Base-by-base conservation (phyloP, 2,329 filamentous ascomycete genomes). In the Teratosphaeria gauchensis region DNA sequence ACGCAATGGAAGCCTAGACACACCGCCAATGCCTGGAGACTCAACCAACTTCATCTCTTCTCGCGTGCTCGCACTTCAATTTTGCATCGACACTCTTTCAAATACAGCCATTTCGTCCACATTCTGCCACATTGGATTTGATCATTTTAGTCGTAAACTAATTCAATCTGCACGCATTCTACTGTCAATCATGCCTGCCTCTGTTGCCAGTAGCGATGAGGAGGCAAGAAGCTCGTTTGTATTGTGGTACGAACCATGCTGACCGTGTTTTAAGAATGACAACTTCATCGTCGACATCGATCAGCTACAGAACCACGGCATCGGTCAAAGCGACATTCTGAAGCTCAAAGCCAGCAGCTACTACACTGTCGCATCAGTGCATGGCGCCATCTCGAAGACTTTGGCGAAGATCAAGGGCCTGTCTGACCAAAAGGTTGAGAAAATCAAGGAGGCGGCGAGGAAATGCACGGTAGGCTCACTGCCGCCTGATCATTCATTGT, bases 361-460 rank as follows among this genome's bases (percentile, higher is more conserved):
- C 68, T 82, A 82, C 71, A 88, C 85, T 9, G 78, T 88, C 65
- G 80, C 82, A 58, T 83, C 81, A 52, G 82, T 87, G 38, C 79
- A 84, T 63, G 76, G 78, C 16, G 81, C 82, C 16, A 85, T 83
- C 51, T 79, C 82, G 56, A 82, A 80, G 65, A 82, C 77, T 19
- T 75, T 88, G 16, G 72, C 84, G 56, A 87, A 84, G 69, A 87
- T 88, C 71, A 87, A 86, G 67, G 85, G 85, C 8, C 86, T 87
- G 71, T 87, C 84, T 59, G 85, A 87, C 68, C 77, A 83, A 67
- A 88, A 88, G 70, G 85, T 87, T 3, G 85, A 88, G 63, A 88
- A 87, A 70, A 79, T 88, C 68, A 87, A 86, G 67, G 85, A 88
- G 64, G 85, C 85, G 54, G 79, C 84, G 57, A 77, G 78, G 53